Percentiles rank a stretch among this genome's conserved stretches.
phyloP scores from a whole-genome alignment of 352 stramenopile species.

The Stephanocyclus meneghinianus region DNA sequence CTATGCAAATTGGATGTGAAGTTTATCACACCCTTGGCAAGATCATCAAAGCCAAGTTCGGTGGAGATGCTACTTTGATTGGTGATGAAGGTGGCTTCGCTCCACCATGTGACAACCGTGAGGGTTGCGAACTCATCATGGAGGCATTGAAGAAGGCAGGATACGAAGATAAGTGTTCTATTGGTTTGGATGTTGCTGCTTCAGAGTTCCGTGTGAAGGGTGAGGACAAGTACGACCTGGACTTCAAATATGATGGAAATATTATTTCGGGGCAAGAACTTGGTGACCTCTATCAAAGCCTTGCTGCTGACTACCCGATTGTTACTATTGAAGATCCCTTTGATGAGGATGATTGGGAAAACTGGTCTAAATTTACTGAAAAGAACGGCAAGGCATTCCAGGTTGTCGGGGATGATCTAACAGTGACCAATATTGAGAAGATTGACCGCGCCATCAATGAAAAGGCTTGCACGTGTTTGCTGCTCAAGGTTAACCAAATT shows the following conservation, averaged over 20 bases:
- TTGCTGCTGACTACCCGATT: conserved; percentile 92
- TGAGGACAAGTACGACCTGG: conserved; percentile 97
- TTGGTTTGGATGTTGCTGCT: conserved; percentile 96
- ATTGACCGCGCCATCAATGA: conserved; percentile 91
- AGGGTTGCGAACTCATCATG: conserved; percentile 94
- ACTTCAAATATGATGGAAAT: conserved; percentile 95
- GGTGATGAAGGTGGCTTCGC: conserved; percentile 99
- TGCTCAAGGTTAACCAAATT: conserved; percentile 99
- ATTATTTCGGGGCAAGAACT: conserved; percentile 91
- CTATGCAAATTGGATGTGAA: conserved; percentile 97
- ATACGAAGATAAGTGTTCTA: conserved; percentile 93
- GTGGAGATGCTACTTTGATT: conserved; percentile 95
- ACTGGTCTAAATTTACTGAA: conserved; percentile 92
- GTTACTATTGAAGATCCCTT: conserved; percentile 98
- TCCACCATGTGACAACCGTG: conserved; percentile 92
- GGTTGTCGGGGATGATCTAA: conserved; percentile 99
- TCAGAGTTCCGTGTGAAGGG: conserved; percentile 97
- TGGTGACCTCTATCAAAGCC: conserved; percentile 91
- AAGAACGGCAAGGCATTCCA: conserved; percentile 88
- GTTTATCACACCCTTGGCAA: conserved; percentile 99
- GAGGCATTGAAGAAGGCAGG: conserved; percentile 94
- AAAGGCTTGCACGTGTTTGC: conserved; percentile 91
- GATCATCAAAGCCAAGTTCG: conserved; percentile 98
- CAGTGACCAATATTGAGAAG: conserved; percentile 96
- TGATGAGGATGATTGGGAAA: conserved; percentile 97